Percentiles rank a stretch among this genome's conserved stretches.
Evolutionary conservation across 805 yeast species (phyloP).

Genomic region (Metschnikowia lachancei): DNA sequence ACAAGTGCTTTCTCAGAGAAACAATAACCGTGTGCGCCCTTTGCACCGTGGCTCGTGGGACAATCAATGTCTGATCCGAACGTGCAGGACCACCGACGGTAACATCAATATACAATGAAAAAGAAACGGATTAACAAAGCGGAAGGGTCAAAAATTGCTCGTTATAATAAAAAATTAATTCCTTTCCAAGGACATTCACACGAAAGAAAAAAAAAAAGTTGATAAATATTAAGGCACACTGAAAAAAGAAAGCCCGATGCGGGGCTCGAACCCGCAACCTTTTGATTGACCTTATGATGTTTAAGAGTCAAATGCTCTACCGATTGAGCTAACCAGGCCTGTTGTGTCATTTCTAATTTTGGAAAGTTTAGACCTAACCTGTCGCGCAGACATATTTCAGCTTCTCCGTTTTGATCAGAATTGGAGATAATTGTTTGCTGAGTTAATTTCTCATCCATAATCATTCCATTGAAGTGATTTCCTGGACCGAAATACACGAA

Average conservation of each 20-base stretch:
- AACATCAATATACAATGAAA: not conserved
- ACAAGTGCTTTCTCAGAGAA: not conserved
- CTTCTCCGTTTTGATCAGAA: no score
- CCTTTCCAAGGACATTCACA: not conserved
- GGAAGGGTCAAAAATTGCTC: not conserved
- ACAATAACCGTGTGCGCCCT: constrained; percentile 4
- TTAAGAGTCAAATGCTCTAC: constrained; percentile 27
- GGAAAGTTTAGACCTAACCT: no score
- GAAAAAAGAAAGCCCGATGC: constrained; percentile 22
- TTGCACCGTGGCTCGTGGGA: constrained; percentile 4
- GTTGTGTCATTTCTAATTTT: not conserved
- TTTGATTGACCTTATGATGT: constrained; percentile 22
- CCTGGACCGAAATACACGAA: no score
- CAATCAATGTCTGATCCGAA: constrained; percentile 7
- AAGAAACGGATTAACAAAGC: not conserved
- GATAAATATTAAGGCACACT: not conserved
- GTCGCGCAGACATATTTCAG: no score
- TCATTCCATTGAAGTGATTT: no score
- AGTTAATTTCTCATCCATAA: no score
- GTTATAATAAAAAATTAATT: not conserved
- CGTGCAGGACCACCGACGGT: constrained; percentile 4
- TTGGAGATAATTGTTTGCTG: no score
- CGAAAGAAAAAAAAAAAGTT: not conserved
- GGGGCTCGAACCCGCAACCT: constrained; percentile 28
- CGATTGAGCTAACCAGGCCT: constrained; percentile 26